phyloP scores from a whole-genome alignment of 169 alveolate genomes.

The Plasmodium billcollinsi region DNA sequence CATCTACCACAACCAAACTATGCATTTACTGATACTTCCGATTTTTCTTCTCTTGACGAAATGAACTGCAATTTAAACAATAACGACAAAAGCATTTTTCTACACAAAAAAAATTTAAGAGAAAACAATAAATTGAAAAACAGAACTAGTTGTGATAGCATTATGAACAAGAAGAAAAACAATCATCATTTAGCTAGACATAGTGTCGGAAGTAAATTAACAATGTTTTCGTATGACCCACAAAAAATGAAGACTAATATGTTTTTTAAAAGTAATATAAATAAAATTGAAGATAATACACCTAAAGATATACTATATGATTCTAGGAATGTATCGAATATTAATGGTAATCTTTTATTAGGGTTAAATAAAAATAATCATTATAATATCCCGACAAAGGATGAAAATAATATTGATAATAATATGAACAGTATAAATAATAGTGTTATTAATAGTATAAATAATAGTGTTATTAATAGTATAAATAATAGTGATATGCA shows the following conservation, averaged over 20 bases:
- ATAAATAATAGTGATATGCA: too few relatives aligned
- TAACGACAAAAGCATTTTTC: slow-evolving; percentile 20
- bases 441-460: too few relatives aligned
- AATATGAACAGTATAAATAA: too few relatives aligned
- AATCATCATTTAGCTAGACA: slow-evolving; percentile 30
- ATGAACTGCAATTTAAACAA: slow-evolving; percentile 57
- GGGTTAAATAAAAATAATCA: too few relatives aligned
- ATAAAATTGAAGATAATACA: slow-evolving; percentile 19
- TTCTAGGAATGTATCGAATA: too few relatives aligned
- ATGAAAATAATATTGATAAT: too few relatives aligned
- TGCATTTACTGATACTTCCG: slow-evolving; percentile 68
- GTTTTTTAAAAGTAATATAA: slow-evolving; percentile 18
- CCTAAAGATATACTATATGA: background rate
- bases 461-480: too few relatives aligned
- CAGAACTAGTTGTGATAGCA: slow-evolving; percentile 67
- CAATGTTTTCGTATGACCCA: slow-evolving; percentile 21
- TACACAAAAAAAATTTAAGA: slow-evolving; percentile 7
- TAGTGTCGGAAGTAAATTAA: slow-evolving; percentile 52
- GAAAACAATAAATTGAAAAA: slow-evolving; percentile 7
- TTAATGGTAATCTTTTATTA: too few relatives aligned
- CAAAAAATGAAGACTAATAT: slow-evolving; percentile 7
- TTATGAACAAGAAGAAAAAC: slow-evolving; percentile 31
- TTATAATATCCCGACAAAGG: too few relatives aligned
- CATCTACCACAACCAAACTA: slow-evolving; percentile 14
- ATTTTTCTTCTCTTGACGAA: slow-evolving; percentile 66